Percentiles rank a stretch among this genome's conserved stretches.
These are phyloP conservation scores for Suillus occidentalis DNA, from an alignment of 768 basidiomycete genomes.

Conservation along the genomic window DNA sequence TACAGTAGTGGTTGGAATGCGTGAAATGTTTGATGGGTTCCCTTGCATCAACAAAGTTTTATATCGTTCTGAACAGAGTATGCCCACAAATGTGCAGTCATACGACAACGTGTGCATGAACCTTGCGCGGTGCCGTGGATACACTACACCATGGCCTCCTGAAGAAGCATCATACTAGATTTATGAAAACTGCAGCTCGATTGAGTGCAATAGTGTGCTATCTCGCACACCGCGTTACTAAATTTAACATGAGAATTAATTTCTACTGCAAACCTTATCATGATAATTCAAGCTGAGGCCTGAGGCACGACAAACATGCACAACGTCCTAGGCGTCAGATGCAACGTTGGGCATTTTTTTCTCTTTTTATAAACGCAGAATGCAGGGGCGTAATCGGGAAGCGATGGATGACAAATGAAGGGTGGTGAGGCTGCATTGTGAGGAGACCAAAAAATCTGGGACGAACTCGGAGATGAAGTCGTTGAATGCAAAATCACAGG, in stretches of 20 bases:
- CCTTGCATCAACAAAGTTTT: not conserved
- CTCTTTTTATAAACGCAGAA: not conserved
- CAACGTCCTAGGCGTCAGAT: not conserved
- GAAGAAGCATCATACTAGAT: not conserved
- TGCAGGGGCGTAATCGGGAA: not conserved
- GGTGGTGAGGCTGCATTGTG: not conserved
- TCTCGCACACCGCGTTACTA: not conserved
- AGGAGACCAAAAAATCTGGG: not conserved
- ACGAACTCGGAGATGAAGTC: not conserved
- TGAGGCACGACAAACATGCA: not conserved
- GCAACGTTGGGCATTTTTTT: not conserved
- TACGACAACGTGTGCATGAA: not conserved
- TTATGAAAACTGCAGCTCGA: not conserved
- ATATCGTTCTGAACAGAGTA: not conserved
- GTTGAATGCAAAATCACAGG: not conserved
- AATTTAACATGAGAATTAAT: not conserved
- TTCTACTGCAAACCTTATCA: too few species aligned
- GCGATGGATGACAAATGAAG: too few species aligned
- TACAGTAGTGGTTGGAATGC: not conserved
- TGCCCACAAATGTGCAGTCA: not conserved
- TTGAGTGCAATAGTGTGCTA: not conserved
- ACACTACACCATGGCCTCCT: not conserved
- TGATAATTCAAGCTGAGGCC: too few species aligned
- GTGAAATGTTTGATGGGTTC: not conserved
- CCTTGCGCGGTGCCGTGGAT: not conserved